Evolutionary conservation across 257 asterid genomes (phyloP).

Genomic region (Nyctanthes arbortristis): DNA sequence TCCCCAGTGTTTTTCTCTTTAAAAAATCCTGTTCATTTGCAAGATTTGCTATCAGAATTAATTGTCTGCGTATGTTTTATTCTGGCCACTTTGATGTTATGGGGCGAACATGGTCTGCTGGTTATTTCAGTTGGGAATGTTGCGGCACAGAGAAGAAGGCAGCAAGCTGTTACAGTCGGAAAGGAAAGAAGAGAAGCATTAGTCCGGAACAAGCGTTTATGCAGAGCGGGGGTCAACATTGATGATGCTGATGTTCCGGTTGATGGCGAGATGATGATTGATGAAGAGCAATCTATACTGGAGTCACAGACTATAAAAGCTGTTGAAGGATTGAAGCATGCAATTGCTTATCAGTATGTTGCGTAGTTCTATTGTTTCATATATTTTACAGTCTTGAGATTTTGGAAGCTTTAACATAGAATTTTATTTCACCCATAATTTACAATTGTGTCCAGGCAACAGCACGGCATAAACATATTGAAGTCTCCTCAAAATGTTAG

Average conservation of each 20-base stretch:
- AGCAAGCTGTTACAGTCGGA: constrained; percentile 69
- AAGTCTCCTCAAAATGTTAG: background rate
- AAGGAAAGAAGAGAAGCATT: constrained; percentile 93
- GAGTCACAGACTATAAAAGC: constrained; percentile 74
- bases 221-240: constrained; percentile 67
- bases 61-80: background rate
- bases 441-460: background rate
- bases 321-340: constrained; percentile 65
- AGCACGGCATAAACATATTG: background rate
- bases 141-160: constrained; percentile 85
- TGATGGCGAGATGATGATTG: constrained; percentile 67
- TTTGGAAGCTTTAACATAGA: background rate
- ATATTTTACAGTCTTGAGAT: constrained; percentile 1
- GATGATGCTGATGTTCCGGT: constrained; percentile 37
- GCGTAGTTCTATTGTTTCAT: background rate
- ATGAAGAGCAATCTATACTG: constrained; percentile 67
- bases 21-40: background rate
- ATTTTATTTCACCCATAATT: background rate
- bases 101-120: constrained; percentile 18
- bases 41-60: constrained; percentile 5
- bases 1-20: background rate
- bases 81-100: constrained; percentile 13
- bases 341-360: constrained; percentile 70
- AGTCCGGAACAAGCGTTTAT: constrained; percentile 84
- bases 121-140: constrained; percentile 64